Evolutionary conservation across 2,329 filamentous ascomycete genomes (phyloP), one percentile per base, ranked within the genome.

Genomic region (Fonsecaea monophora): DNA sequence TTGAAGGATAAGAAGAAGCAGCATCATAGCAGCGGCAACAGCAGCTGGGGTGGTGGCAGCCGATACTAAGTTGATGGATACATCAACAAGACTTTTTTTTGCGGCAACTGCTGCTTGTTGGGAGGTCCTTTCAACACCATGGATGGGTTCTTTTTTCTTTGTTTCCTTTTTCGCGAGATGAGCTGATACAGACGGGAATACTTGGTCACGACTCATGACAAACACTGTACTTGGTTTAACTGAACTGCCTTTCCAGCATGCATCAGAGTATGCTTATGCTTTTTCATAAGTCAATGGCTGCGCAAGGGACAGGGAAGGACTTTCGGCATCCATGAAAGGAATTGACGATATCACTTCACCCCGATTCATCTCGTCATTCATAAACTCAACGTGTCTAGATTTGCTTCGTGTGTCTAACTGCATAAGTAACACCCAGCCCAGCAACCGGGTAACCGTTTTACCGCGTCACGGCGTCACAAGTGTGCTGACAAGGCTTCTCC

Each of bases 1-100:
- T 70, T 79, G 70, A 86, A 87, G 77, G 76, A 81, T 45, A 75
- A 79, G 69, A 80, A 80, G 71, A 77, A 77, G 72, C 74, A 78
- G 38, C 62, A 73, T 34, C 35, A 59, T 42, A 67, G 62, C 59
- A 48, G 62, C n/a, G 53, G 62, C 50, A 25, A 25, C 7, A 72
- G 70, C 72, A 68, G 68, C 62, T 70, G 71, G 68, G 70, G 71
- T 50, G 71, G 66, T 53, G 71, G 71, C 21, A 66, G 67, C 62
- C 63, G 63, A 60, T 71, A 65, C 42, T 71, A 69, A 25, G 25
- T 25, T 25, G 40, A 53, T 25, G 21, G 18, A 40, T n/a, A 35
- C 7, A 45, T 10, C 45, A 10, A 25, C 21, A 21, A 21, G 32
- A 25, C 25, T 3, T 25, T 25, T 25, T 25, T 8, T 34, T 5